Conservation (phyloP, 306 rosid species). For the Cicer chorassanicum region DNA sequence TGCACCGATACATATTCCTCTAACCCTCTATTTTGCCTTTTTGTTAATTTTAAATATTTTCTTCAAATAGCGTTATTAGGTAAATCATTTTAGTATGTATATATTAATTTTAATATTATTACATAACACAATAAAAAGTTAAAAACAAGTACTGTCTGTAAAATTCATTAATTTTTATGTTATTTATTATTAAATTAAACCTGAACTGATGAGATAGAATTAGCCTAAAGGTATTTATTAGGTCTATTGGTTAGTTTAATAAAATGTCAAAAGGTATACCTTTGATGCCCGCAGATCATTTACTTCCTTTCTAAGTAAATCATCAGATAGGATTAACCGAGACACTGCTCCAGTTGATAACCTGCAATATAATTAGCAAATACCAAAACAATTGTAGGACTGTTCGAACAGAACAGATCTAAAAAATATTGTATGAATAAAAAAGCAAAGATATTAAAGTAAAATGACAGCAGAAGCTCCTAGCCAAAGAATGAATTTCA, state of each 20-base stretch:
- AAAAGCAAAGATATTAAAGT: not conserved
- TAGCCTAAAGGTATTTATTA: not conserved
- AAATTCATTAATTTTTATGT: slow-evolving; percentile 16
- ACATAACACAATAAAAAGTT: not conserved
- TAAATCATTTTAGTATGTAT: not conserved
- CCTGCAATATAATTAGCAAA: slow-evolving; percentile 50
- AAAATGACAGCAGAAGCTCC: not conserved
- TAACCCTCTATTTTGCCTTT: not conserved
- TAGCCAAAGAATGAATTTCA: not conserved
- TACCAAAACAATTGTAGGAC: slow-evolving; percentile 30
- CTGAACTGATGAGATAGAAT: slow-evolving; percentile 11
- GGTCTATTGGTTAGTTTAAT: not conserved
- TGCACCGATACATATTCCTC: slow-evolving; percentile 20
- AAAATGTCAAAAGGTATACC: slow-evolving; percentile 48
- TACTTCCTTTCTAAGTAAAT: slow-evolving; percentile 85
- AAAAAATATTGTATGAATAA: not conserved
- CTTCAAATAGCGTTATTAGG: not conserved
- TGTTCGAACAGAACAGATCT: not conserved
- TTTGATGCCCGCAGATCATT: slow-evolving; percentile 77
- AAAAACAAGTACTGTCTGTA: slow-evolving; percentile 17
- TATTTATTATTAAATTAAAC: slow-evolving; percentile 7
- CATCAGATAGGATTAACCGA: slow-evolving; percentile 84
- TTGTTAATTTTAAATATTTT: not conserved
- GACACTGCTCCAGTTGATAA: slow-evolving; percentile 87
- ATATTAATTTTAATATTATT: not conserved